Evolutionary conservation across 139 green algal species (phyloP).

Genomic region (Pycnococcus provasolii): DNA sequence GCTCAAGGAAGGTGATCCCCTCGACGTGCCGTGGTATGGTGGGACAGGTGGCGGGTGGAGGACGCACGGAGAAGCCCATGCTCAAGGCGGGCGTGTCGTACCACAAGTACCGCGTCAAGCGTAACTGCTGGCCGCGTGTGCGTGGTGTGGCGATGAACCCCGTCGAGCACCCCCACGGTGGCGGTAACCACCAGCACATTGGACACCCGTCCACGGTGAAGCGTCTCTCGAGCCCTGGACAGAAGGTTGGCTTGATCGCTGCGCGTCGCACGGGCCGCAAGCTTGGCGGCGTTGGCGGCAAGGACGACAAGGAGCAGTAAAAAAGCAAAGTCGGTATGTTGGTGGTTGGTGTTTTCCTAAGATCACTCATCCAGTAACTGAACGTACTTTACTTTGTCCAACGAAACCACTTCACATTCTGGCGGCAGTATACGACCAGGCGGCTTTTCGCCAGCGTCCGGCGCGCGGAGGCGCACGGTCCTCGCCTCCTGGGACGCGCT

Average conservation of each 20-base stretch:
- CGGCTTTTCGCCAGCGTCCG: too few species aligned
- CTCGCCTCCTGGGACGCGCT: too few species aligned
- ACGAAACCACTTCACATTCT: too few species aligned
- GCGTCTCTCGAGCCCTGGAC: conserved; percentile 65
- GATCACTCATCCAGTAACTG: too few species aligned
- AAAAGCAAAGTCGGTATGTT: too few species aligned
- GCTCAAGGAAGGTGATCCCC: conserved; percentile 94
- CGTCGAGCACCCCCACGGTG: conserved; percentile 98
- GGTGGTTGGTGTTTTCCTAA: too few species aligned
- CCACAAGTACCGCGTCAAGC: conserved; percentile 96
- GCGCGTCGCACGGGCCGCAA: conserved; percentile 61
- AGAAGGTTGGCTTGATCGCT: conserved; percentile 79
- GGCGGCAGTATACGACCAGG: too few species aligned
- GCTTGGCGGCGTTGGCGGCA: conserved; percentile 8
- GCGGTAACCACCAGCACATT: conserved; percentile 99
- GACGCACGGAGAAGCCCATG: conserved; percentile 98
- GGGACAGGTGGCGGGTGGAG: conserved; percentile 92
- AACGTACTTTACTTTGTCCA: too few species aligned
- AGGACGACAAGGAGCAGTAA: too few species aligned
- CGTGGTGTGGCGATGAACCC: conserved; percentile 99
- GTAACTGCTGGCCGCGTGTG: conserved; percentile 74
- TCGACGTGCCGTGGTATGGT: conserved; percentile 82
- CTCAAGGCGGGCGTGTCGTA: conserved; percentile 92
- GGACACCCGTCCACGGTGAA: conserved; percentile 92
- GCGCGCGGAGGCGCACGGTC: too few species aligned